Percentiles rank a stretch among this genome's conserved stretches.
Conservation (phyloP, 1,284 basidiomycete genomes). For the Agaricales sp. region DNA sequence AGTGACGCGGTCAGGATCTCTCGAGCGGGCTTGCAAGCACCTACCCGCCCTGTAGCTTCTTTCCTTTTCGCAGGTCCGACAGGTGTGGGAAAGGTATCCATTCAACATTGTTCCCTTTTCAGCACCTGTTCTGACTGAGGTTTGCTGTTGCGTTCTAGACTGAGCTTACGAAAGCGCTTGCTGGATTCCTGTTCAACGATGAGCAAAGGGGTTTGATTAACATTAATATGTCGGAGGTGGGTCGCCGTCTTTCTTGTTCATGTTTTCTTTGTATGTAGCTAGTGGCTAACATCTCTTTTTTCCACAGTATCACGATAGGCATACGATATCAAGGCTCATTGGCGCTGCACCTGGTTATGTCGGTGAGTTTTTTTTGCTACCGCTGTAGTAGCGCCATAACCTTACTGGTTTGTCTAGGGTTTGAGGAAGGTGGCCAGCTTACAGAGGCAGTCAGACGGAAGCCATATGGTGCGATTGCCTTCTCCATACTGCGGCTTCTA, state of each 20-base stretch:
- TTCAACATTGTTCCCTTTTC: neutral
- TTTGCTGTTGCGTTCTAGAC: no score
- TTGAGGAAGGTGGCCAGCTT: slow-evolving; percentile 86
- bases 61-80: slow-evolving; percentile 90
- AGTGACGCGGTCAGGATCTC: slow-evolving; percentile 87
- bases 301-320: slow-evolving; percentile 71
- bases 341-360: slow-evolving; percentile 87
- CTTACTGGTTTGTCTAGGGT: slow-evolving; percentile 41
- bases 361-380: neutral
- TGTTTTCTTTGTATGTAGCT: neutral
- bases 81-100: slow-evolving; percentile 71
- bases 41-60: slow-evolving; percentile 81
- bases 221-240: slow-evolving; percentile 80
- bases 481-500: neutral
- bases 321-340: slow-evolving; percentile 84
- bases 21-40: slow-evolving; percentile 80
- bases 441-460: slow-evolving; percentile 82
- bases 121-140: neutral
- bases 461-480: slow-evolving; percentile 55
- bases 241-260: slow-evolving; percentile 2
- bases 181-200: slow-evolving; percentile 81
- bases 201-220: slow-evolving; percentile 79
- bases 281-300: neutral
- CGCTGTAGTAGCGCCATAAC: no score
- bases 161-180: slow-evolving; percentile 81